Evolutionary conservation across 495 filamentous ascomycete species (phyloP), one percentile per base, ranked within the genome.

Genomic region (Daldinia concentrica): DNA sequence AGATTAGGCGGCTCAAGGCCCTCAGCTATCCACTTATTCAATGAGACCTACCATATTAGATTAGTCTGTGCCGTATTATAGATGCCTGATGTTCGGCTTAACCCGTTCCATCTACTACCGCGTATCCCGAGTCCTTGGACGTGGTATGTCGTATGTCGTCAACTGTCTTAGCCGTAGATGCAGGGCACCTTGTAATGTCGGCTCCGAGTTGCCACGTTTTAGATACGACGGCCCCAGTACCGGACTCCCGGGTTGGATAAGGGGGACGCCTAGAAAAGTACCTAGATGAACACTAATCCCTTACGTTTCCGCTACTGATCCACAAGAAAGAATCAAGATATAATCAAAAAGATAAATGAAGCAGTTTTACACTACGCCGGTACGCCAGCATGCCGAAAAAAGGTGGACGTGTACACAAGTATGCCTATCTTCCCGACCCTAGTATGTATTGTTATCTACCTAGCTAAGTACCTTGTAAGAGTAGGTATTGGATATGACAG

Each of bases 111-210:
- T 19, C 43, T 19, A 14, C 24, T 19, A 48, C 56, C 55, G 43
- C 48, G 22, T 52, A n/a, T 37, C 64, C 64, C 64, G 57, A 61
- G 36, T 24, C 64, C 64, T 68, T 68, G 64, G 64, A 22, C 64
- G 41, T 62, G 64, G 64, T 41, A 68, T 55, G 54, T 12, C 15
- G 9, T 52, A 68, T 55, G 59, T 17, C 19, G 15, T 52, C 24
- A 62, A 37, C 14, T 41, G 22, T 55, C 48, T 39, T 51, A 19
- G 15, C 50, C 62, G 41, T 37, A 58, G 17, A 30, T 69, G n/a
- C 48, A 55, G 24, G n/a, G 32, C 34, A 19, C 17, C 50, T 41
- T 52, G 45, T 34, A 34, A 39, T 6, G 41, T 60, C 39, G n/a
- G 62, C 57, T 29, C 45, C 68, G 58, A 58, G 27, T 7, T 29